Conservation (phyloP, 768 basidiomycete species). For the Basidioascus undulatus region DNA sequence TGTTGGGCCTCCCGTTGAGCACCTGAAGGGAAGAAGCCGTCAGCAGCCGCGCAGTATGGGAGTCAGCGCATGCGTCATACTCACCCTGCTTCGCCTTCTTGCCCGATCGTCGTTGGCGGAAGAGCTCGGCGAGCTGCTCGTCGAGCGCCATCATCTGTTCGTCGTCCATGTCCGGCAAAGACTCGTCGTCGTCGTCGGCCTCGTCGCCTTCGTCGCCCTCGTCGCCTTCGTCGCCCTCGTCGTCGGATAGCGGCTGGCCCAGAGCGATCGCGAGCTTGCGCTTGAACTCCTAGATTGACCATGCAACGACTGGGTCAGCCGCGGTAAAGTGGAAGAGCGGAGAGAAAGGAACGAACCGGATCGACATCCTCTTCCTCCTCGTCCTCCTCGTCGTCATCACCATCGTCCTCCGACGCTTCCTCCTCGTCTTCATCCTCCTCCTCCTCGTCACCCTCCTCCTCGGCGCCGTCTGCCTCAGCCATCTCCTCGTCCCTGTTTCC, state of each 20-base stretch:
- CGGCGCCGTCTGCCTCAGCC: constrained; percentile 15
- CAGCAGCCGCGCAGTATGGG: constrained; percentile 3
- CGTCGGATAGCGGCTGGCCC: constrained; percentile 23
- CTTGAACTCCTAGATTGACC: not conserved
- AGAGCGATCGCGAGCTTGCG: constrained; percentile 22
- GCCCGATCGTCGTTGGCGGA: constrained; percentile 39
- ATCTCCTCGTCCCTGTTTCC: constrained; percentile 11
- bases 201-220: constrained; percentile 35
- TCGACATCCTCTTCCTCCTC: constrained; percentile 13
- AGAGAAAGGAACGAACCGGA: no score
- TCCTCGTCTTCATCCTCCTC: no score
- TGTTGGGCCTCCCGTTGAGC: constrained; percentile 73
- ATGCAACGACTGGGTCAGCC: no score
- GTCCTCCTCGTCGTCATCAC: constrained; percentile 20
- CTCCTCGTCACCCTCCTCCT: constrained; percentile 12
- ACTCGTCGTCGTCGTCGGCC: constrained; percentile 22
- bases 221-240: constrained; percentile 26
- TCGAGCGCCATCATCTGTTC: constrained; percentile 97
- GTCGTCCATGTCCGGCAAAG: constrained; percentile 47
- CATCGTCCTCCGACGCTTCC: no score
- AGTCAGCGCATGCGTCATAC: constrained; percentile 9
- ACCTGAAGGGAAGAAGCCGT: no score
- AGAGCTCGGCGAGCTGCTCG: constrained; percentile 67
- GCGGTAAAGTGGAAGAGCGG: no score
- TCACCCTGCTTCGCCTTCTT: constrained; percentile 42